A percentile compares a stretch with the other conserved stretches of the same genome.
Evolutionary conservation across 257 asterid species (phyloP).

Genomic region (Jacaranda mimosifolia): DNA sequence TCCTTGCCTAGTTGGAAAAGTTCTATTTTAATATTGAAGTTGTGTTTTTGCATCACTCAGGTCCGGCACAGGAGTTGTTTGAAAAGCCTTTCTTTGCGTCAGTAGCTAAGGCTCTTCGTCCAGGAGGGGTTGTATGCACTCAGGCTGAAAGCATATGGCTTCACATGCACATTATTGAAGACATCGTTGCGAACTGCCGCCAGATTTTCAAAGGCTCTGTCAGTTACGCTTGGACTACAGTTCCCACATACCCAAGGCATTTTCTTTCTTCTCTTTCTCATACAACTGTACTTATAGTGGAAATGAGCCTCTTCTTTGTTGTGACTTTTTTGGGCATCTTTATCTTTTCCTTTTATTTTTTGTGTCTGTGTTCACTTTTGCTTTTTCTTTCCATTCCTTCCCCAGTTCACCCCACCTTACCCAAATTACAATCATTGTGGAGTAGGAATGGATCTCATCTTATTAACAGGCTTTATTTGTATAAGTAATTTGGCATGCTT

Average conservation of each 20-base stretch:
- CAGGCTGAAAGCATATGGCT: slow-evolving; percentile 97
- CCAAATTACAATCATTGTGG: too few relatives aligned
- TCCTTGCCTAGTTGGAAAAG: neutral
- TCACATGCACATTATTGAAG: slow-evolving; percentile 91
- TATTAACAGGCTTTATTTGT: neutral
- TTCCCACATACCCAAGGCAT: slow-evolving; percentile 89
- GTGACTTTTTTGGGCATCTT: neutral
- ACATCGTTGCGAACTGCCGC: slow-evolving; percentile 76
- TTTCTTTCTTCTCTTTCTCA: slow-evolving; percentile 3
- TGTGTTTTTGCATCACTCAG: slow-evolving; percentile 41
- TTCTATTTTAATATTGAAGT: neutral
- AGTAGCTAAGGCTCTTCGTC: slow-evolving; percentile 83
- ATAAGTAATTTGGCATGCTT: neutral
- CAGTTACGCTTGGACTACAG: slow-evolving; percentile 90
- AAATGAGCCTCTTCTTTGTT: neutral
- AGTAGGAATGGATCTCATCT: neutral
- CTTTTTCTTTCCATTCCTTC: too few relatives aligned
- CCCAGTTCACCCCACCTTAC: too few relatives aligned
- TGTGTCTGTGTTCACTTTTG: too few relatives aligned
- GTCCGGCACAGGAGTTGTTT: slow-evolving; percentile 89
- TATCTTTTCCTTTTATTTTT: too few relatives aligned
- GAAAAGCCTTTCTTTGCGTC: slow-evolving; percentile 83
- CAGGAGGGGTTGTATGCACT: slow-evolving; percentile 90
- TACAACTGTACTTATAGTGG: neutral
- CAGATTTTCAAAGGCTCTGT: slow-evolving; percentile 87